Base-by-base conservation (phyloP, 2,329 filamentous ascomycete species). In the Alternaria postmessia region DNA sequence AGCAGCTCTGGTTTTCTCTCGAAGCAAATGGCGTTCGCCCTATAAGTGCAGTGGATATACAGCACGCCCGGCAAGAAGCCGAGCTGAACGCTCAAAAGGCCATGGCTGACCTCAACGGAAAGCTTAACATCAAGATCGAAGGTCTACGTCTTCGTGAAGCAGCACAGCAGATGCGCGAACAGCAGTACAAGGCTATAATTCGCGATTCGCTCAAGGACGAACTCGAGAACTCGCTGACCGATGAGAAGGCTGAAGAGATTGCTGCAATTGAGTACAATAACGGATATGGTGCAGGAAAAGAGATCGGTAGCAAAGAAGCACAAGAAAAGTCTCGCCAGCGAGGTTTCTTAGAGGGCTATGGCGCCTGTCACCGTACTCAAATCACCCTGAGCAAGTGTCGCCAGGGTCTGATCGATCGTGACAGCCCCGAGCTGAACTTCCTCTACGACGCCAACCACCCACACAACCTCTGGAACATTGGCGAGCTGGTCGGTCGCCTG, bases 261-360 rank as follows among this genome's bases (percentile, higher is more conserved):
- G 58, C 53, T 1, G 43, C 68, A 3, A 7, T 28, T 0, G 67
- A 53, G 24, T 71, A 66, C 18, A 59, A 65, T 6, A 54, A 64
- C 3, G 66, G 69, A 0, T 58, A 62, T 3, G 55, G 44, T 0
- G 44, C 30, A 5, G 64, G 60, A 5, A 65, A 54, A 11, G 51
- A 52, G 2, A 41, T 38, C 1, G 65, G 61, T 7, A 43, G 51
- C 1, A 47, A 28, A 5, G 56, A 61, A 9, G 41, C 8, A 0
- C 18, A 24, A 2, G 51, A 63, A 0, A 47, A 61, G 11, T 53
- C 51, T 0, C 39, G 32, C 2, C 34, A 64, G 18, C 36, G 30
- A 0, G 59, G 51, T 0, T 74, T 69, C 20, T 30, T 70, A 2
- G 51, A 70, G 8, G 73, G 73, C 0, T 75, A 73, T 12, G 42